Base-by-base conservation (phyloP, 352 stramenopile species). In the Phytophthora litchii region DNA sequence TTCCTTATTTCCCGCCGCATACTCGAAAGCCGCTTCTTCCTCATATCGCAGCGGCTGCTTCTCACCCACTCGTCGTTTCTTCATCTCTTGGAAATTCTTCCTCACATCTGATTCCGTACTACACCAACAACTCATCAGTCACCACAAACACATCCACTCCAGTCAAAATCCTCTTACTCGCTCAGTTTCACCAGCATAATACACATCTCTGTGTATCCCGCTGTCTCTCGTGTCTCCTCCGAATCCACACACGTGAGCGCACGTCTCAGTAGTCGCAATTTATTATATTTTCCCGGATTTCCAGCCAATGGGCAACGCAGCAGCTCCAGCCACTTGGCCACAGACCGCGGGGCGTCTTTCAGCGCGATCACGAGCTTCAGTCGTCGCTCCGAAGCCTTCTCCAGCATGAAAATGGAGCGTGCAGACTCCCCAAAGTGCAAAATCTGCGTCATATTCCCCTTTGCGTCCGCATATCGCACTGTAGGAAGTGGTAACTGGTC, bases 21-120 rank as follows among this genome's bases (percentile, higher is more conserved):
- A 80, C 52, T 92, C 82, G 42, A 92, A 89, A 12, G 72, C 74
- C 9, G 82, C 82, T 37, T 87, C 84, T 48, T 85, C 70, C 40
- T 88, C 75, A 57, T 92, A 92, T 25, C 78, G 74, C 41, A 78
- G 49, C 19, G 51, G 58, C 43, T 83, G 60, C 19, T 60, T 65
- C 49, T 83, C 67, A 4, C 80, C 82, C 41, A 89, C 85, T 19
- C 62, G 42, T 35, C 84, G 67, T 14, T 55, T 78, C 48, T 75
- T 81, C 76, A 89, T 88, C 62, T 74, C 74, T 23, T 74, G 73
- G 42, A 89, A 92, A 32, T 62, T 78, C 27, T 76, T 61, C 10
- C 80, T 64, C 27, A 74, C 70, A 7, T 76, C 78, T 34, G 69
- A 60, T 43, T 88, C 81, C 13, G 52, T 71, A 47, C 76, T 83